phyloP scores from a whole-genome alignment of 2,329 filamentous ascomycete genomes.

The Phaeosphaeriaceae sp. region DNA sequence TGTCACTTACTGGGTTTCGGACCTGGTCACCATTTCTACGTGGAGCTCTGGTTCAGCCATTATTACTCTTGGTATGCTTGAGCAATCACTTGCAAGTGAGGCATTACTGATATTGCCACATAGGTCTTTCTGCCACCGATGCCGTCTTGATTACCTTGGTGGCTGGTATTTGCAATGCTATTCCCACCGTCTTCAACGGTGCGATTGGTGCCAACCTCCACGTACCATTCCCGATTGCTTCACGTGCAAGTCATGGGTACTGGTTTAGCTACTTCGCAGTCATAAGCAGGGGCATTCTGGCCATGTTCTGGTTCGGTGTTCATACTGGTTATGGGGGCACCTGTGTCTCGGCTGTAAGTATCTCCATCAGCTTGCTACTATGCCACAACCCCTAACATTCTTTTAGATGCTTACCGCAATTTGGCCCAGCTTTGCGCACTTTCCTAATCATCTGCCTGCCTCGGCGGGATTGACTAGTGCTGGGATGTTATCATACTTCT shows the following conservation, averaged over 20 bases:
- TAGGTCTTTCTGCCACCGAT: slow-evolving; percentile 15
- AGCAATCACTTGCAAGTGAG: no score
- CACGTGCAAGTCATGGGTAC: slow-evolving; percentile 17
- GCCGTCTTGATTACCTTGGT: slow-evolving; percentile 44
- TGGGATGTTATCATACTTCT: slow-evolving; percentile 34
- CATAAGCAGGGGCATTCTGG: slow-evolving; percentile 14
- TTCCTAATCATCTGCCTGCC: slow-evolving; percentile 54
- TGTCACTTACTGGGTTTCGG: slow-evolving; percentile 56
- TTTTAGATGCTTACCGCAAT: slow-evolving; percentile 14
- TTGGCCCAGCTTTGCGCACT: slow-evolving; percentile 23
- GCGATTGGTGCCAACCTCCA: slow-evolving; percentile 18
- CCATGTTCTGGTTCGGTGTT: slow-evolving; percentile 22
- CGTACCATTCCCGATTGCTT: slow-evolving; percentile 17
- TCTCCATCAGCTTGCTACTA: not conserved
- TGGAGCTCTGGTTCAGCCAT: slow-evolving; percentile 58
- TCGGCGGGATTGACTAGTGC: slow-evolving; percentile 45
- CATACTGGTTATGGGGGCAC: slow-evolving; percentile 17
- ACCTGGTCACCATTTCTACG: slow-evolving; percentile 36
- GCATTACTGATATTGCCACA: slow-evolving; percentile 48
- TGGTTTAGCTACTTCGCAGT: slow-evolving; percentile 20
- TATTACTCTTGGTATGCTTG: slow-evolving; percentile 52
- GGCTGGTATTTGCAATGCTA: slow-evolving; percentile 22
- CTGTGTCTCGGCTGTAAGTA: slow-evolving; percentile 13
- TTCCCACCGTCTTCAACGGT: slow-evolving; percentile 28
- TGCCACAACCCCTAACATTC: not conserved